Evolutionary conservation across 179 eudicot species (phyloP), one percentile per base, ranked within the genome.

Genomic region (Pouteria campechiana): DNA sequence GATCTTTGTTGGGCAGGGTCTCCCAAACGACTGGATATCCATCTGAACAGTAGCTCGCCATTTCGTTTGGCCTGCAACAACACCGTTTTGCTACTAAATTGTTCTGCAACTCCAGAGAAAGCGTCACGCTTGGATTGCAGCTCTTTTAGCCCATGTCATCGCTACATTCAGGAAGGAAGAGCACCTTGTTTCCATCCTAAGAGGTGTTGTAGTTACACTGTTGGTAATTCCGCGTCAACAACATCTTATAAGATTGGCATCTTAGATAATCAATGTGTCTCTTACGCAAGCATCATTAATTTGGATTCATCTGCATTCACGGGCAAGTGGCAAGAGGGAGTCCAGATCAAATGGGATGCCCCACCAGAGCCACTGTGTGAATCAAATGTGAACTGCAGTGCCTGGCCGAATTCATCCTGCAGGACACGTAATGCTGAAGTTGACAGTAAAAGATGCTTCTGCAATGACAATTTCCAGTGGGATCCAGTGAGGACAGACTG

Each of bases 361-460:
- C 90, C 90, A 29, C 47, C 19, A 13, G 74, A 64, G 41, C 90
- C 81, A 1, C 15, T 27, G 19, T 80, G 83, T 35, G 46, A 5
- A 0, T 32, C 23, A 6, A 13, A 44, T 4, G 33, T 17, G 5
- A 76, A 70, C 25, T 80, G 83, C 33, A 24, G 40, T 3, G 47
- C 38, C 4, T 18, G 68, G 37, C 40, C 12, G 8, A 60, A 53
- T 32, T 60, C 79, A 7, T 53, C 47, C 23, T 79, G 81, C 56
- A 50, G 46, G 69, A 46, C 54, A 8, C 70, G 60, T 48, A 56
- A 38, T 0, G 31, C 14, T 3, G 46, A 37, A 29, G 37, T 25
- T 12, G 69, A 53, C 5, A 40, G 33, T 17, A 67, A 36, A 32
- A 67, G 89, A 57, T 80, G 89, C 47, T 52, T 67, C 12, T 80